These are phyloP conservation scores for Simplicillium sp. DNA, from an alignment of 2,329 filamentous ascomycete species.

Conservation along the genomic window DNA sequence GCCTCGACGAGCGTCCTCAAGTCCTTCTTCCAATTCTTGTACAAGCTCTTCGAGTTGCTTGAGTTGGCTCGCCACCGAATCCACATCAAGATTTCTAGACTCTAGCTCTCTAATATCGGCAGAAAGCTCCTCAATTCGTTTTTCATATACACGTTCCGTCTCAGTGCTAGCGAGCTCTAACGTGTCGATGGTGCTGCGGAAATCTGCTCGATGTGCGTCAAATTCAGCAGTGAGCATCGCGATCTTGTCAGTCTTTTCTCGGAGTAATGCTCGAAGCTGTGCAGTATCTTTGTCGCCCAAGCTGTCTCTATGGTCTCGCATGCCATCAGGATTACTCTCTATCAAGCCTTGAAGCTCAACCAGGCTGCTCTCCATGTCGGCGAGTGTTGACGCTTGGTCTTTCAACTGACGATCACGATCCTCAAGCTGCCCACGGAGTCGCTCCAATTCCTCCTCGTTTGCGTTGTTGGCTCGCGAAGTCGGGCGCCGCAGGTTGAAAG, in stretches of 20 bases:
- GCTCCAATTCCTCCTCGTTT: conserved; percentile 64
- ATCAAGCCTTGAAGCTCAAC: conserved; percentile 68
- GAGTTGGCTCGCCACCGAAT: conserved; percentile 80
- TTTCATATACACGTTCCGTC: conserved; percentile 92
- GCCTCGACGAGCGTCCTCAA: conserved; percentile 87
- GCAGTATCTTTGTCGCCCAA: conserved; percentile 62
- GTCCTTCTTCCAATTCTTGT: conserved; percentile 89
- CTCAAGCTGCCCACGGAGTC: conserved; percentile 63
- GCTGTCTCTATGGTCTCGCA: conserved; percentile 31
- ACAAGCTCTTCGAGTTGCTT: conserved; percentile 95
- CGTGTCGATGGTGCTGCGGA: conserved; percentile 92
- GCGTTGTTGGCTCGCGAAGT: conserved; percentile 40
- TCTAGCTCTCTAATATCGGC: conserved; percentile 76
- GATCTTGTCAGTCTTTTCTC: conserved; percentile 97
- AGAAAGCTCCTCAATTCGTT: conserved; percentile 78
- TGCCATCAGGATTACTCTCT: conserved; percentile 38
- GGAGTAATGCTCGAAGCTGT: conserved; percentile 71
- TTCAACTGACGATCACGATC: conserved; percentile 82
- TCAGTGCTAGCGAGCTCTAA: conserved; percentile 92
- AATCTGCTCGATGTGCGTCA: conserved; percentile 88
- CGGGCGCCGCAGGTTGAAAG: conserved; percentile 42
- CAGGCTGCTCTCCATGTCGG: conserved; percentile 83
- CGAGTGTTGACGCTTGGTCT: conserved; percentile 72
- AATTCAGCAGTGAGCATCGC: conserved; percentile 88
- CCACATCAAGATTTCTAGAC: conserved; percentile 78